Evolutionary conservation across 2,329 filamentous ascomycete genomes (phyloP).

Genomic region (Sarocladium brachiariae): DNA sequence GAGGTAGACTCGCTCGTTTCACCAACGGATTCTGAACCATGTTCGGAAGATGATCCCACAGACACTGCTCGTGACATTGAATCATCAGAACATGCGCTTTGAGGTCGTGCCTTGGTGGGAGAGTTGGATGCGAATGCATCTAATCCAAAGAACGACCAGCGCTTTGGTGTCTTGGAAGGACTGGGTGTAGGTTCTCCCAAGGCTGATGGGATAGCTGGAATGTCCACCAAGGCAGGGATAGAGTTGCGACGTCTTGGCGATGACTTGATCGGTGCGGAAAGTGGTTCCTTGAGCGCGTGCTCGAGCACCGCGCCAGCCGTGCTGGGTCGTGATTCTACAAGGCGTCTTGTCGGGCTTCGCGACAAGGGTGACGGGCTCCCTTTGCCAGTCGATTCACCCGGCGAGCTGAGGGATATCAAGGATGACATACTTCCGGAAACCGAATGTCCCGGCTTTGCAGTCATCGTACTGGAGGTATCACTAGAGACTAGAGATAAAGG

Average conservation of each 20-base stretch:
- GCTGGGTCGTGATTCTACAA: conserved; percentile 52
- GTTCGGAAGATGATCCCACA: conserved; percentile 28
- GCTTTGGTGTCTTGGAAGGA: conserved; percentile 45
- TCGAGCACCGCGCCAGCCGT: conserved; percentile 67
- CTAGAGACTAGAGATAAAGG: conserved; percentile 80
- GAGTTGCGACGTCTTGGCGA: conserved; percentile 51
- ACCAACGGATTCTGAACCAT: conserved; percentile 23
- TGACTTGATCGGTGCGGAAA: conserved; percentile 16
- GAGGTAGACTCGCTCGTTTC: conserved; percentile 18
- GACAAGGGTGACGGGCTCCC: conserved; percentile 30
- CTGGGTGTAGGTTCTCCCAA: conserved; percentile 34
- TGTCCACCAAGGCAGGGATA: conserved; percentile 45
- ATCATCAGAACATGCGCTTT: conserved; percentile 40
- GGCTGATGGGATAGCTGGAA: conserved; percentile 26
- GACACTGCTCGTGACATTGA: conserved; percentile 23
- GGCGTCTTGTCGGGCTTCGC: conserved; percentile 33
- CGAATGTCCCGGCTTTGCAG: conserved; percentile 62
- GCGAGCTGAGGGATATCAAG: conserved; percentile 53
- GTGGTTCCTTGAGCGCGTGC: conserved; percentile 20
- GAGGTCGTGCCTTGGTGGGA: conserved; percentile 39
- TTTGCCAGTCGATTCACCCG: conserved; percentile 26
- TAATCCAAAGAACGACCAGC: conserved; percentile 57
- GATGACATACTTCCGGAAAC: conserved; percentile 76
- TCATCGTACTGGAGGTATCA: conserved; percentile 73
- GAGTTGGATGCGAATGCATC: conserved; percentile 45